A percentile compares a stretch with the other conserved stretches of the same genome.
phyloP scores from a whole-genome alignment of 1,139 yeast species.

The Suhomyces guaymorum region DNA sequence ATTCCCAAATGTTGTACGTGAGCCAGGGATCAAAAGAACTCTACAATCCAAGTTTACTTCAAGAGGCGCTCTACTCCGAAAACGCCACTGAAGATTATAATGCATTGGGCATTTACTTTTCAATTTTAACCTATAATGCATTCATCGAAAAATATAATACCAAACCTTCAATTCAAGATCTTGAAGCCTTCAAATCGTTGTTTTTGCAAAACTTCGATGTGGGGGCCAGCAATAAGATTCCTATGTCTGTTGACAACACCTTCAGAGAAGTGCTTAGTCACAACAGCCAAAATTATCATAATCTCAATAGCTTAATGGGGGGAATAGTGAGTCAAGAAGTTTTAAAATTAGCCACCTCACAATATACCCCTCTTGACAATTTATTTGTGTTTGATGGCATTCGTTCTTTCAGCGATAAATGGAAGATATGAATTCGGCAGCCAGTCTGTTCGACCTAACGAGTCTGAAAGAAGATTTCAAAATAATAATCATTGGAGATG shows the following conservation, averaged over 20 bases:
- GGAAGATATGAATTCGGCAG: conserved; percentile 38
- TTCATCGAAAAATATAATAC: conserved; percentile 20
- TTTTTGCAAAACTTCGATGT: conserved; percentile 18
- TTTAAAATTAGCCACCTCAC: conserved; percentile 57
- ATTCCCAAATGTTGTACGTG: conserved; percentile 42
- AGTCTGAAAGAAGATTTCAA: too few relatives aligned
- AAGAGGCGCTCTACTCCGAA: conserved; percentile 19
- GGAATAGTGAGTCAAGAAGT: conserved; percentile 81
- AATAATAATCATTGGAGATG: too few relatives aligned
- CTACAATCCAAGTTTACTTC: conserved; percentile 17
- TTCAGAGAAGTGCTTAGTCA: conserved; percentile 35
- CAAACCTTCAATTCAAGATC: conserved; percentile 25
- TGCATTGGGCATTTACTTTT: conserved; percentile 36
- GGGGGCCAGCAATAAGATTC: too few relatives aligned
- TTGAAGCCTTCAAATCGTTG: conserved; percentile 20
- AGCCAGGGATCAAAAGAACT: conserved; percentile 35
- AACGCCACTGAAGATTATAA: conserved; percentile 22
- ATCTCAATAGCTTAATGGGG: conserved; percentile 52
- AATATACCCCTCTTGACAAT: conserved; percentile 72
- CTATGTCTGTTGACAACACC: conserved; percentile 14
- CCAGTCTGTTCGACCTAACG: not conserved
- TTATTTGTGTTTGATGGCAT: conserved; percentile 69
- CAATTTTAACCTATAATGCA: conserved; percentile 34
- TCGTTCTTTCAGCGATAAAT: conserved; percentile 50
- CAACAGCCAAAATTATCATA: conserved; percentile 34